Evolutionary conservation across 1,284 basidiomycete species (phyloP).

Genomic region (Marasmius tenuissimus): DNA sequence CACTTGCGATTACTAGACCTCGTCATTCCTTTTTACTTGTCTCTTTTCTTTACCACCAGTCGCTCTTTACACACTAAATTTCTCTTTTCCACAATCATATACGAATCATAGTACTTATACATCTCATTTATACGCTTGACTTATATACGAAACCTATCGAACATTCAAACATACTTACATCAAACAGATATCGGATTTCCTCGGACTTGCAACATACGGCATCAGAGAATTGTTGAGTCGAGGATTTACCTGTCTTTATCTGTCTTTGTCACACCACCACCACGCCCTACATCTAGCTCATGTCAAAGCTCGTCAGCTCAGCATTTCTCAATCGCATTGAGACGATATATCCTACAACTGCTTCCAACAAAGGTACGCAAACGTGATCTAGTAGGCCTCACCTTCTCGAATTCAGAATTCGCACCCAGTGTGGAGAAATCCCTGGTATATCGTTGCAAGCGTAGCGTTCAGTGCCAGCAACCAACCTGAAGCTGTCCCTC

Average conservation of each 20-base stretch:
- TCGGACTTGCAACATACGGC: no score
- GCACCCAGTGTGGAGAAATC: conserved; percentile 26
- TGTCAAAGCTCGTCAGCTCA: background rate
- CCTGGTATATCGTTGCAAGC: conserved; percentile 58
- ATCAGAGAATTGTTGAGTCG: no score
- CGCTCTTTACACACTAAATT: no score
- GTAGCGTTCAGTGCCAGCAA: conserved; percentile 58
- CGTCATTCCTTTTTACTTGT: background rate
- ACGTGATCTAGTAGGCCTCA: background rate
- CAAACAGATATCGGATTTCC: no score
- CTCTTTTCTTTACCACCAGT: background rate
- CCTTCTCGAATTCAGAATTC: background rate
- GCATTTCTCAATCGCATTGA: background rate
- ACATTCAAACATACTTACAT: no score
- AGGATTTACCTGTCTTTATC: no score
- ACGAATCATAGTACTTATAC: no score
- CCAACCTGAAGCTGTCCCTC: conserved; percentile 52
- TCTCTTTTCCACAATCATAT: no score
- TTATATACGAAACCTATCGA: no score
- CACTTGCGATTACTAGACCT: background rate
- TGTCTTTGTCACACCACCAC: no score
- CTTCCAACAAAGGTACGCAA: background rate
- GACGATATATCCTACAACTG: background rate
- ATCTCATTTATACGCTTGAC: no score
- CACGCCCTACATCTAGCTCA: background rate